Evolutionary conservation across 2,329 filamentous ascomycete species (phyloP).

Genomic region (Trichoderma gracile): DNA sequence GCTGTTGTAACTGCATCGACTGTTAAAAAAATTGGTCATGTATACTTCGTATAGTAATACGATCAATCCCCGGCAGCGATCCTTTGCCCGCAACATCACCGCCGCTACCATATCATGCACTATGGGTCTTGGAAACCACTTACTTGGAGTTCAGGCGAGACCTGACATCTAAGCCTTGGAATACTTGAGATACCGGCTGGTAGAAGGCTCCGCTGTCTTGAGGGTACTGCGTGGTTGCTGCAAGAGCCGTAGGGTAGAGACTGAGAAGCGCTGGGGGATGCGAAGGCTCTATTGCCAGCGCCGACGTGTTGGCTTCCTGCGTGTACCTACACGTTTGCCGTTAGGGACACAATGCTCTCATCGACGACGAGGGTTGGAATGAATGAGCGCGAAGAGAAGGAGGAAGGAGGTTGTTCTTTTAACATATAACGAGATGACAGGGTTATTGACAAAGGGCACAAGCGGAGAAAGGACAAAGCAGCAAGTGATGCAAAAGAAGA

Average conservation of each 20-base stretch:
- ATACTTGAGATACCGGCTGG: slow-evolving; percentile 46
- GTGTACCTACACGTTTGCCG: slow-evolving; percentile 50
- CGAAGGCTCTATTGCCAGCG: slow-evolving; percentile 56
- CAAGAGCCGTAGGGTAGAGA: slow-evolving; percentile 53
- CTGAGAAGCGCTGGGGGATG: slow-evolving; percentile 54
- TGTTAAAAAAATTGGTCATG: slow-evolving; percentile 9
- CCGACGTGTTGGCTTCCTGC: slow-evolving; percentile 54
- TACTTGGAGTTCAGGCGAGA: slow-evolving; percentile 58
- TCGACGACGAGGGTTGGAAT: neutral
- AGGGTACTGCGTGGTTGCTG: slow-evolving; percentile 50
- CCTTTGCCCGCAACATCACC: neutral
- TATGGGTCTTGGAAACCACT: slow-evolving; percentile 34
- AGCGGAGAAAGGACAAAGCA: neutral
- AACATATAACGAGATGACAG: neutral
- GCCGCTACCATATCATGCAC: neutral
- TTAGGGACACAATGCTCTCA: slow-evolving; percentile 22
- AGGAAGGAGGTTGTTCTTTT: slow-evolving; percentile 1
- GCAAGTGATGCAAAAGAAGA: slow-evolving; percentile 27
- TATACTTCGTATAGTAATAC: neutral
- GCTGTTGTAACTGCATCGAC: slow-evolving; percentile 39
- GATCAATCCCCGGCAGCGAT: neutral
- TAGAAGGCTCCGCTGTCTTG: slow-evolving; percentile 54
- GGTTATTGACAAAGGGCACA: slow-evolving; percentile 14
- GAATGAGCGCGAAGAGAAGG: neutral
- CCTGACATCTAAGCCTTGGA: slow-evolving; percentile 54